Evolutionary conservation across 441 rosid species (phyloP).

Genomic region (Aleurites moluccanus): DNA sequence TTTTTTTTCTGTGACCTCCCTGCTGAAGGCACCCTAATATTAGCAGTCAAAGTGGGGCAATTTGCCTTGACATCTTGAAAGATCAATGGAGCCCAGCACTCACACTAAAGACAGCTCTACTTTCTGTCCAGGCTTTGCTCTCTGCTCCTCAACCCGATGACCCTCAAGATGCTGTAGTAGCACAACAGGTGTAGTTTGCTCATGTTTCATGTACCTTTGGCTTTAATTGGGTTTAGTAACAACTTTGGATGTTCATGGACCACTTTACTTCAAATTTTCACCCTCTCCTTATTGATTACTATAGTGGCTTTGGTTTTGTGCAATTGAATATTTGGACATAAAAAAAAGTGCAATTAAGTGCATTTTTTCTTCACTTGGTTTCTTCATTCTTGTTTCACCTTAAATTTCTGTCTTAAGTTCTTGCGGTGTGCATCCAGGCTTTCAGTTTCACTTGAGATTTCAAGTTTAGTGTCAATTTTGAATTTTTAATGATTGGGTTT

Average conservation of each 20-base stretch:
- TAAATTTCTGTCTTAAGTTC: background rate
- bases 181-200: conserved; percentile 68
- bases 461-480: background rate
- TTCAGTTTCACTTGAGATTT: conserved; percentile 5
- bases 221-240: background rate
- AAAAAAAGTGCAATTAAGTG: background rate
- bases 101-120: conserved; percentile 94
- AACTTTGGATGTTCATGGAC: background rate
- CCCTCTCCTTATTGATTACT: background rate
- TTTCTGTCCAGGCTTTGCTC: conserved; percentile 88
- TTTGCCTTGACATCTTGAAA: conserved; percentile 93
- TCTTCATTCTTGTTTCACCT: background rate
- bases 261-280: background rate
- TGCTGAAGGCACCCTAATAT: conserved; percentile 89
- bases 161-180: conserved; percentile 99
- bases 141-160: conserved; percentile 95
- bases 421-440: background rate
- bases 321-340: background rate
- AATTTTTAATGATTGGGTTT: background rate
- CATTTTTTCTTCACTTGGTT: background rate
- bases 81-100: conserved; percentile 99
- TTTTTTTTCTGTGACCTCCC: conserved; percentile 8
- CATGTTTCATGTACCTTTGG: background rate
- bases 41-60: conserved; percentile 99
- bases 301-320: background rate